These are phyloP conservation scores for Dipodascus albidus DNA, from an alignment of 805 yeast species.

Conservation along the genomic window DNA sequence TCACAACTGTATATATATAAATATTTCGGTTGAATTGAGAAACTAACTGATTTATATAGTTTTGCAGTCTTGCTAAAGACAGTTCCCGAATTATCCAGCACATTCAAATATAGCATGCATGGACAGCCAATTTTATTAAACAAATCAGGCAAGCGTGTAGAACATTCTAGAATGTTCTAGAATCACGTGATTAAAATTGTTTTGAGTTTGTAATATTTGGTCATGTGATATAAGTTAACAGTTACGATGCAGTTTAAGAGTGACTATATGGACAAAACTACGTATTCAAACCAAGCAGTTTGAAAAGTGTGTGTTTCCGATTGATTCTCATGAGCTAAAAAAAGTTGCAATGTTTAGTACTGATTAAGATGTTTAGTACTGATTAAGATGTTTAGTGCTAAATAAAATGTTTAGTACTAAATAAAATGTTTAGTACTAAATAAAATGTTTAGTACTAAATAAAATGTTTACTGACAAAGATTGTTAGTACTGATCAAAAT, in stretches of 20 bases:
- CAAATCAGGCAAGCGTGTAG: not conserved
- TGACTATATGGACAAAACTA: not conserved
- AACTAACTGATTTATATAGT: not conserved
- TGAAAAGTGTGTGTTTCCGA: no score
- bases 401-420: not conserved
- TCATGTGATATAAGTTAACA: not conserved
- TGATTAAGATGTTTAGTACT: no score
- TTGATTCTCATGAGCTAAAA: no score
- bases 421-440: no score
- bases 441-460: no score
- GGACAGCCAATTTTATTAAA: not conserved
- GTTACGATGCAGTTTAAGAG: not conserved
- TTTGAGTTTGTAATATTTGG: not conserved
- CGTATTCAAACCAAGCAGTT: no score
- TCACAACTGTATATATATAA: slow-evolving; percentile 4
- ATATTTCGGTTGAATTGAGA: not conserved
- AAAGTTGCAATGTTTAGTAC: no score
- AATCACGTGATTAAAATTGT: not conserved
- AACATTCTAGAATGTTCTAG: not conserved
- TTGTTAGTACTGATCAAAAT: no score
- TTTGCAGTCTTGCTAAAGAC: not conserved
- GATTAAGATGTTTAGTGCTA: no score
- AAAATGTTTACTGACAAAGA: no score
- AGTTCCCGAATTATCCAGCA: not conserved
- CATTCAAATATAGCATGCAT: not conserved